phyloP scores from a whole-genome alignment of 306 rosid species.

The Betula pendula region DNA sequence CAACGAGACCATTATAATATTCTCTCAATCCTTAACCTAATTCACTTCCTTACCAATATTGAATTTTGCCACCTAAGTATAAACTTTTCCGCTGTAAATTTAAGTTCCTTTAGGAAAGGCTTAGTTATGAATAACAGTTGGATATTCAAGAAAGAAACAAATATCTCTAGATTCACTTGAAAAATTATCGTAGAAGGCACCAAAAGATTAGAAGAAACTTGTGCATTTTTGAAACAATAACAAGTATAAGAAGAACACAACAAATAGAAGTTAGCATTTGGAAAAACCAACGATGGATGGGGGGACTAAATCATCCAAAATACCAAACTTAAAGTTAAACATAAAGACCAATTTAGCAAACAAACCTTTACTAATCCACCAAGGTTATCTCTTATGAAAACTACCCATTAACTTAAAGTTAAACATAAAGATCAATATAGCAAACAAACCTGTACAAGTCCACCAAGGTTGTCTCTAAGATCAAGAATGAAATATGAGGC shows the following conservation, averaged over 20 bases:
- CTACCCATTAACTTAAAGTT: not conserved
- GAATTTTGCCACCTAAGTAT: not conserved
- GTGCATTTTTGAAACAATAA: not conserved
- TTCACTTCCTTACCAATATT: not conserved
- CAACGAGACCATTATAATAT: not conserved
- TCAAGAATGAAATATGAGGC: conserved; percentile 86
- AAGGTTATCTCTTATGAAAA: no score
- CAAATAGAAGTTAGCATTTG: not conserved
- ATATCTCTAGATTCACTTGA: not conserved
- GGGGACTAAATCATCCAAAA: not conserved
- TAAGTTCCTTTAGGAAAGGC: not conserved
- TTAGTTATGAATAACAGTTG: not conserved
- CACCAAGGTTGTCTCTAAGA: conserved; percentile 98
- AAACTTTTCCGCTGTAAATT: not conserved
- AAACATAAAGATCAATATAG: conserved; percentile 11
- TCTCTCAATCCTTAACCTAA: not conserved
- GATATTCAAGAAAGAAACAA: not conserved
- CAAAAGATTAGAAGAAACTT: not conserved
- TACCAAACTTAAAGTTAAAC: no score
- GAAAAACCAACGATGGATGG: not conserved
- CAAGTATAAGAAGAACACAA: not conserved
- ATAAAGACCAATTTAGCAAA: no score
- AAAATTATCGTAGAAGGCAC: not conserved
- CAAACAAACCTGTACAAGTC: conserved; percentile 83
- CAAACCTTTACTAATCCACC: no score